phyloP scores from a whole-genome alignment of 179 eudicot genomes.

The Silene vulgaris region DNA sequence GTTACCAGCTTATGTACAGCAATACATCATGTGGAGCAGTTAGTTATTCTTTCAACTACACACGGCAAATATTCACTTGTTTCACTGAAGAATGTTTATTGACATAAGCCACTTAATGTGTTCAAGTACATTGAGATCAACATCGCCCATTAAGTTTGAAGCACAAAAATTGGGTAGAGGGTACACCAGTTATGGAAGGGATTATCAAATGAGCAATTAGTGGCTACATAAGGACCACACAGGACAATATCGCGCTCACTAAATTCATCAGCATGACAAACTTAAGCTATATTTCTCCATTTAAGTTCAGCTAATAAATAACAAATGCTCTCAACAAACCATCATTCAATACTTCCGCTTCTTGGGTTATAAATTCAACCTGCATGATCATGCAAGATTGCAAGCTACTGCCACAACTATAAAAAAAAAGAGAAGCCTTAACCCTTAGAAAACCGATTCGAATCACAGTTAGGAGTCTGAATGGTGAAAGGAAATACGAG shows the following conservation, averaged over 20 bases:
- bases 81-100: not conserved
- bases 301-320: not conserved
- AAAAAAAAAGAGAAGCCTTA: not conserved
- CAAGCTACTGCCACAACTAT: not conserved
- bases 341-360: not conserved
- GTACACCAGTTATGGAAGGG: not conserved
- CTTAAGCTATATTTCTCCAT: not conserved
- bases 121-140: not conserved
- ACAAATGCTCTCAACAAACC: not conserved
- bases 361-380: not conserved
- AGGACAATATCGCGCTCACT: not conserved
- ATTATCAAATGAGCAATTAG: not conserved
- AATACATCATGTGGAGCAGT: not conserved
- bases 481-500: not conserved
- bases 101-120: not conserved
- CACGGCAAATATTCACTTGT: not conserved
- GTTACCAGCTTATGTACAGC: not conserved
- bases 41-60: not conserved
- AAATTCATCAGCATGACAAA: not conserved
- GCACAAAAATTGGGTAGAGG: not conserved
- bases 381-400: conserved; percentile 8
- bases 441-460: no score
- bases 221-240: conserved; percentile 2
- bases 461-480: not conserved
- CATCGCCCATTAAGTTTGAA: not conserved